Evolutionary conservation across 2,329 filamentous ascomycete genomes (phyloP), one percentile per base, ranked within the genome.

Genomic region (Alternaria angustiovoidea): DNA sequence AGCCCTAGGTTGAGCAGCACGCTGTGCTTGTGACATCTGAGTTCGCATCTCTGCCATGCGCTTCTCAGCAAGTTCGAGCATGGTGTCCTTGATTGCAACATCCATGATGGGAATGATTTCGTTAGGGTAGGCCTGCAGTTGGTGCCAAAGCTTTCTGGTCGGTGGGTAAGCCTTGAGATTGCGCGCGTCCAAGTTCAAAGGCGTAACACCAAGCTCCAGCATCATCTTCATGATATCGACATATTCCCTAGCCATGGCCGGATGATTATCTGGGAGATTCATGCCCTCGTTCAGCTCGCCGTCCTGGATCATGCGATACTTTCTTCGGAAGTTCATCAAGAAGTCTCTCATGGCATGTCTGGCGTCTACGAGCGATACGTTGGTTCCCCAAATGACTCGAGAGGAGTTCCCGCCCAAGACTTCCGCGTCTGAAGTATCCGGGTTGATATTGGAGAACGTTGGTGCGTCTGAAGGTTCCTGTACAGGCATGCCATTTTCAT

Each of bases 31-130:
- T n/a, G 86, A 86, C 12, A 82, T 63, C 58, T 81, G 80, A 44
- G 76, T 80, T 66, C 90, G 86, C 74, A 90, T 85, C 61, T 88
- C 88, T 34, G 89, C 84, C 84, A 91, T 92, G 71, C 96, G 91
- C 61, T 90, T 89, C 63, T 91, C 88, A 0, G 94, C 93, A 51
- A 98, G 82, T 74, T 97, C 94, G 24, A 95, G 87, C 90, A 98
- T 96, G 54, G 93, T 85, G 80, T 99, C 94, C 75, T 97, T 96
- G 51, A 97, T 88, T 6, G 89, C 89, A 78, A 96, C 92, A 85
- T 99, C 96, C 91, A 99, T 97, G 47, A 98, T 85, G 3, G 94
- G 94, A 44, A 99, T 91, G 54, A 99, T 94, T 84, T 99, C 95
- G 74, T 95, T 93, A 0, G 95, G 95, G 74, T 97, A 99, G 14